phyloP scores from a whole-genome alignment of 345 rosid species.

The Linum trigynum region DNA sequence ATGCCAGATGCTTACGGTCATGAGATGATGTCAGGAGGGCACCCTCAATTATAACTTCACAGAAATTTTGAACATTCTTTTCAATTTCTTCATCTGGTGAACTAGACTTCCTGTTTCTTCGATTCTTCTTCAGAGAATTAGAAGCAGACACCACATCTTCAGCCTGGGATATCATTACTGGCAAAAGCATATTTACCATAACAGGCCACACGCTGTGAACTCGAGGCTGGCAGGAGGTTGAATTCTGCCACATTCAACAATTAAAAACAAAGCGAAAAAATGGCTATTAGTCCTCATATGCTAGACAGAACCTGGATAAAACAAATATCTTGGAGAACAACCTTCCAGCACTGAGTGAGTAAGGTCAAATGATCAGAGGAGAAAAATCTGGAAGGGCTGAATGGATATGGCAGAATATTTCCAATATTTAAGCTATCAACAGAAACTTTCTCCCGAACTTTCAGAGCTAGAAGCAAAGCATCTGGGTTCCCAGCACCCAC shows the following conservation, averaged over 20 bases:
- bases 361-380: slow-evolving; percentile 57
- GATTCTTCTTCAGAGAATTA: slow-evolving; percentile 68
- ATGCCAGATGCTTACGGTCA: slow-evolving; percentile 88
- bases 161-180: slow-evolving; percentile 51
- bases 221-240: slow-evolving; percentile 95
- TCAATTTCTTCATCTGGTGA: slow-evolving; percentile 69
- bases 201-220: slow-evolving; percentile 80
- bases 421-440: slow-evolving; percentile 36
- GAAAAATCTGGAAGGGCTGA: slow-evolving; percentile 56
- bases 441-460: slow-evolving; percentile 46
- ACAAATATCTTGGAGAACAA: slow-evolving; percentile 19
- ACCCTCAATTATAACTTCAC: slow-evolving; percentile 61
- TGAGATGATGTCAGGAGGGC: slow-evolving; percentile 77
- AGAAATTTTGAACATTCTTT: slow-evolving; percentile 46
- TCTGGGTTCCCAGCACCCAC: slow-evolving; percentile 73
- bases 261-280: not conserved
- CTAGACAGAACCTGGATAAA: not conserved
- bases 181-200: slow-evolving; percentile 63
- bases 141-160: slow-evolving; percentile 55
- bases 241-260: slow-evolving; percentile 53
- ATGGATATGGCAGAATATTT: slow-evolving; percentile 72
- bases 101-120: slow-evolving; percentile 58
- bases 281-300: not conserved
- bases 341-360: slow-evolving; percentile 76
- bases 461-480: slow-evolving; percentile 83